Base-by-base conservation (phyloP, 768 basidiomycete species). In the Auriscalpium vulgare region DNA sequence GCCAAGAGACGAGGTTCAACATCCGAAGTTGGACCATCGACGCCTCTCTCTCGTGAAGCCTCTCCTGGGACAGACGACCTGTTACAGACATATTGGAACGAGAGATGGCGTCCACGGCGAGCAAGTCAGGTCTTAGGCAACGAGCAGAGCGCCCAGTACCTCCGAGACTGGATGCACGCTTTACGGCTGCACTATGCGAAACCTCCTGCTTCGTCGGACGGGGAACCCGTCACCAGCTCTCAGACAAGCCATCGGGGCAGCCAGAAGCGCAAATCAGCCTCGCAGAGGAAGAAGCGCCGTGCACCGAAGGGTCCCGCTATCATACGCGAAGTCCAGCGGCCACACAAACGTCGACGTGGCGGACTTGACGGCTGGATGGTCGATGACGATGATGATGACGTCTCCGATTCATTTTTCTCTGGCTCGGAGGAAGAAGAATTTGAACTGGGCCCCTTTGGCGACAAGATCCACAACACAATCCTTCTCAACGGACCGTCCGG, bases 111-210 rank as follows among this genome's bases (percentile, higher is more conserved):
- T 17, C 93, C 93, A 23, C 77, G 76, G 52, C 72, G 77, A 44
- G 90, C 91, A 11, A 77, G 79, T 21, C 81, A 94, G 58, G 82
- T 93, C 4, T 74, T 95, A 1, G 90, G 90, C 8, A 94, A 93
- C 64, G 83, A 89, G 66, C 66, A 69, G 9, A 79, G 81, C 50
- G 86, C 91, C 1, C 62, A 75, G 29, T 89, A 85, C 68, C 73
- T 95, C 54, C 80, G 87, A 40, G 81, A 87, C 51, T 95, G 92
- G 92, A 74, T 95, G 49, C 69, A 70, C 23, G 83, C 87, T n/a
- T 77, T 90, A 11, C 80, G 82, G 59, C 63, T 92, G 21, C 78
- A 80, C n/a, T 68, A 78, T 17, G 71, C 74, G 46, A 59, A 59
- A n/a, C 43, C 36, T 35, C 51, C 55, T 19, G 37, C 52, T 56